Percentiles rank a stretch among this genome's conserved stretches.
Evolutionary conservation across 108 stramenopile genomes (phyloP).

Genomic region (Parietichytrium sp.): DNA sequence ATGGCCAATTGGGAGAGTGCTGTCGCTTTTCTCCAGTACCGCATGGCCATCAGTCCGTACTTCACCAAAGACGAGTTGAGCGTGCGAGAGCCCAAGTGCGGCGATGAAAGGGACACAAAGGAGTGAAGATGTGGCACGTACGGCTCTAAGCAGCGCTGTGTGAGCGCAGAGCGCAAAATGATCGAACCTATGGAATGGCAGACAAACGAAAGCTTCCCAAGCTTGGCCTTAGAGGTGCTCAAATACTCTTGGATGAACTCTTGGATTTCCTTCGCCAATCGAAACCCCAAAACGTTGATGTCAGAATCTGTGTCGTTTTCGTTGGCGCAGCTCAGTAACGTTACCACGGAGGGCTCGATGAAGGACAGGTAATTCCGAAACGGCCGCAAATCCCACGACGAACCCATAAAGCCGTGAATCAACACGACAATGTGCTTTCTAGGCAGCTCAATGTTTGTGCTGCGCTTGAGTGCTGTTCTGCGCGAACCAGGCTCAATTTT

Average conservation of each 20-base stretch:
- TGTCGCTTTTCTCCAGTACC: slow-evolving; percentile 17
- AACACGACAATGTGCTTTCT: slow-evolving; percentile 13
- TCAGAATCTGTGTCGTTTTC: slow-evolving; percentile 16
- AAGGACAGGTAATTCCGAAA: slow-evolving; percentile 43
- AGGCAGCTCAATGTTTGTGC: neutral
- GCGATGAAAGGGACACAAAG: slow-evolving; percentile 40
- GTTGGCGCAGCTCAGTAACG: neutral
- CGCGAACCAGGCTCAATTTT: neutral
- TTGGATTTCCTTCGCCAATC: slow-evolving; percentile 19
- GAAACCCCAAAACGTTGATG: slow-evolving; percentile 1
- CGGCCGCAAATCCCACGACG: slow-evolving; percentile 37
- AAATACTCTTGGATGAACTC: neutral
- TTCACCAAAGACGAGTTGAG: slow-evolving; percentile 38
- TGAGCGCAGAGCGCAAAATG: slow-evolving; percentile 38
- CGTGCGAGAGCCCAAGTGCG: slow-evolving; percentile 40
- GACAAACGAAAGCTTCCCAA: slow-evolving; percentile 39
- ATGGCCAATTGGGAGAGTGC: slow-evolving; percentile 38
- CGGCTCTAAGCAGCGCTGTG: neutral
- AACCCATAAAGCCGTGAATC: slow-evolving; percentile 39
- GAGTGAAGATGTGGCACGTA: slow-evolving; percentile 19
- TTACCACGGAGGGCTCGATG: neutral
- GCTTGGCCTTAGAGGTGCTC: neutral
- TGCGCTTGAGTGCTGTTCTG: neutral
- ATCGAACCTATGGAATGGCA: slow-evolving; percentile 44
- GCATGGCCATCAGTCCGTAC: slow-evolving; percentile 40